A percentile compares a stretch with the other conserved stretches of the same genome.
Evolutionary conservation across 345 rosid species (phyloP).

Genomic region (Atalantia buxifolia): DNA sequence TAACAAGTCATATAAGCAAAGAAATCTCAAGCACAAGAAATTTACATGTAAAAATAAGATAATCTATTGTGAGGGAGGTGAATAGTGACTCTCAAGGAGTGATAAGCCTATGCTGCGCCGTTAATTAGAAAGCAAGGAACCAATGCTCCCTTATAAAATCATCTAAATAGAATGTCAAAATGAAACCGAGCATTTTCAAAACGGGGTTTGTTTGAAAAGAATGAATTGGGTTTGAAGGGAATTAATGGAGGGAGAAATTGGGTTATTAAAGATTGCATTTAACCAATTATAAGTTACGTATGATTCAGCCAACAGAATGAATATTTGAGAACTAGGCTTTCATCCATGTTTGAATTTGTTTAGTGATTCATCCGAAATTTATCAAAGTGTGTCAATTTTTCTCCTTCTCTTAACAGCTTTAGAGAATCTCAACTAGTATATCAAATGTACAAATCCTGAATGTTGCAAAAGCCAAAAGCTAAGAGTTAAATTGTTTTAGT

Average conservation of each 20-base stretch:
- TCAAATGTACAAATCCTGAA: no score
- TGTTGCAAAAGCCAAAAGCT: no score
- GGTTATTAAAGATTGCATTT: conserved; percentile 47
- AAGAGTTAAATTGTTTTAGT: no score
- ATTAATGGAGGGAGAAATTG: conserved; percentile 32
- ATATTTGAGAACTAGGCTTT: background rate
- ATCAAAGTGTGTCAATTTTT: no score
- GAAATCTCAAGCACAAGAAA: background rate
- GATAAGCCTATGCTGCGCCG: no score
- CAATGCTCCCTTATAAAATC: background rate
- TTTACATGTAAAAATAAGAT: background rate
- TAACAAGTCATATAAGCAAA: background rate
- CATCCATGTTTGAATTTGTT: no score
- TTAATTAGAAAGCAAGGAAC: background rate
- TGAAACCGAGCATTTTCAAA: conserved; percentile 14
- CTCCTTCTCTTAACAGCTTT: no score
- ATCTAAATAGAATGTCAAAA: background rate
- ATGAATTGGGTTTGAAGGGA: conserved; percentile 30
- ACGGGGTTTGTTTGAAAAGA: conserved; percentile 29
- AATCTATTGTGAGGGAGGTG: no score
- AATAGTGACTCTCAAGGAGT: no score
- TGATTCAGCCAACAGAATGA: background rate
- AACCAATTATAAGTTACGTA: conserved; percentile 22
- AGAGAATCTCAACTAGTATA: no score
- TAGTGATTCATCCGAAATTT: no score